Percentiles rank a stretch among this genome's conserved stretches.
Conservation (phyloP, 2,329 filamentous ascomycete genomes). For the Fusarium algeriense region DNA sequence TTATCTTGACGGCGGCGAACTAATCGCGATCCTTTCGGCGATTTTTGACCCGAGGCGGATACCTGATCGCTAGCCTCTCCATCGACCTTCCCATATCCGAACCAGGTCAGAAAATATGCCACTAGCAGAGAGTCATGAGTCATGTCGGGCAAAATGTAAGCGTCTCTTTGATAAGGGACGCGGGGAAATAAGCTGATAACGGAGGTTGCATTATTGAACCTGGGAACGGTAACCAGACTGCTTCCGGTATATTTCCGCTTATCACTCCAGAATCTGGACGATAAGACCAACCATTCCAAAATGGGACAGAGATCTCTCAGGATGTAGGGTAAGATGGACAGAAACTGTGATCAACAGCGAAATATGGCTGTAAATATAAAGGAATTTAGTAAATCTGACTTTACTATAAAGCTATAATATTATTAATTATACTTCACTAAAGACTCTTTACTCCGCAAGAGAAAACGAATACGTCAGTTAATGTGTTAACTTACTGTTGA, state of each 20-base stretch:
- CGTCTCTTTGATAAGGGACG: neutral
- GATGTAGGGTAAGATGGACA: neutral
- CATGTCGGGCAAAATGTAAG: neutral
- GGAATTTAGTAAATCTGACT: too few species aligned
- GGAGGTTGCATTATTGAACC: neutral
- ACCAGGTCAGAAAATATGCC: neutral
- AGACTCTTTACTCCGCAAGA: too few species aligned
- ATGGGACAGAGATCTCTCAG: too few species aligned
- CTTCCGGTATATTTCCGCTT: neutral
- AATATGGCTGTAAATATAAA: too few species aligned
- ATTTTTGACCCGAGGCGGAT: neutral
- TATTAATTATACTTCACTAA: too few species aligned
- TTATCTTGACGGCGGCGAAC: neutral
- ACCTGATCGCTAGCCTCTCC: too few species aligned
- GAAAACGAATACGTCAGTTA: rapidly evolving
- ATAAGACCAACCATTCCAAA: neutral
- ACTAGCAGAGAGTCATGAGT: neutral
- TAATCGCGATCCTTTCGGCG: neutral
- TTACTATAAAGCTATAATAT: too few species aligned
- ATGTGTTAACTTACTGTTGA: rapidly evolving
- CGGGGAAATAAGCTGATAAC: neutral
- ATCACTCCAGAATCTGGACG: rapidly evolving
- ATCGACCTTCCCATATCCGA: neutral
- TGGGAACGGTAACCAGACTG: neutral
- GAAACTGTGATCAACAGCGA: neutral